Evolutionary conservation across 2,329 filamentous ascomycete genomes (phyloP).

Genomic region (Penicillium sp.): DNA sequence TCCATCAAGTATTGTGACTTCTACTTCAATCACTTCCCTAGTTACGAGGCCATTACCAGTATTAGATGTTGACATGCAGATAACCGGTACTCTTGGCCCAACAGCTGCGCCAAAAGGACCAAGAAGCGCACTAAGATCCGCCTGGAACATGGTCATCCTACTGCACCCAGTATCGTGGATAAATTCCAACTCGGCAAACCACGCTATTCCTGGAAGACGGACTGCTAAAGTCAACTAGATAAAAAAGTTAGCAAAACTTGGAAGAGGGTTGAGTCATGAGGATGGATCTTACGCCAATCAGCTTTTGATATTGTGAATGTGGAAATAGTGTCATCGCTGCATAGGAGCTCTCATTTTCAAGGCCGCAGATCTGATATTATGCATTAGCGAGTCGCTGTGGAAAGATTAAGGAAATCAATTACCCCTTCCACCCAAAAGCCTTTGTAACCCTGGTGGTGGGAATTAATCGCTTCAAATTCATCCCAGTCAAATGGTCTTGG

Average conservation of each 20-base stretch:
- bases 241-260: not conserved
- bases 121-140: not conserved
- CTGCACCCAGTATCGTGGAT: not conserved
- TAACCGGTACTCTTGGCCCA: not conserved
- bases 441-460: not conserved
- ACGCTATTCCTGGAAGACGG: not conserved
- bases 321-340: not conserved
- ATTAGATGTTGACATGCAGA: not conserved
- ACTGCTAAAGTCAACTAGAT: not conserved
- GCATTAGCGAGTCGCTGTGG: not conserved
- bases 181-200: conserved; percentile 1
- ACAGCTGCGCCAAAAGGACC: not conserved
- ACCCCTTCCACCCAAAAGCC: conserved; percentile 9
- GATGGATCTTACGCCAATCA: not conserved
- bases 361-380: not conserved
- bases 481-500: conserved; percentile 8
- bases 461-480: conserved; percentile 2
- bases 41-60: not conserved
- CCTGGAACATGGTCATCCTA: not conserved
- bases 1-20: not conserved
- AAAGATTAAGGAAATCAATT: not conserved
- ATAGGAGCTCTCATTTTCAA: not conserved
- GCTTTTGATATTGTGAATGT: rapidly evolving
- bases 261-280: not conserved
- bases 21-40: not conserved